Evolutionary conservation across 352 stramenopile genomes (phyloP).

Genomic region (Globisporangium cystogenes): DNA sequence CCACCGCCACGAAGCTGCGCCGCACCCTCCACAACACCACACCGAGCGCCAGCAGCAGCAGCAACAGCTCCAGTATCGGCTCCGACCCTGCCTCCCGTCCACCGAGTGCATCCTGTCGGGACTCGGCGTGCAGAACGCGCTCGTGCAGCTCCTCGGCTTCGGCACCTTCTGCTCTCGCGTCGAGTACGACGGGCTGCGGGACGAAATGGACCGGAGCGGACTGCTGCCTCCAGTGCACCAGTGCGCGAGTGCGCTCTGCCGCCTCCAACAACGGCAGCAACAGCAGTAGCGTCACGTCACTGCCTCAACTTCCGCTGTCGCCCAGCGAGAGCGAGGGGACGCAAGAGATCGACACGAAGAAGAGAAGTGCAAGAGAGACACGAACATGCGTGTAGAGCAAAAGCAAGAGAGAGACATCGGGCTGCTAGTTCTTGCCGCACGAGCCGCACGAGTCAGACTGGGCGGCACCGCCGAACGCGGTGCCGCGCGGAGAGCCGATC

Average conservation of each 20-base stretch:
- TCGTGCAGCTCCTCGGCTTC: slow-evolving; percentile 29
- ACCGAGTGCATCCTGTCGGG: slow-evolving; percentile 45
- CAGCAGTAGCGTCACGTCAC: background rate
- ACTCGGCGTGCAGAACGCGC: slow-evolving; percentile 30
- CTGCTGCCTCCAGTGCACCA: slow-evolving; percentile 32
- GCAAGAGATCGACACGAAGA: background rate
- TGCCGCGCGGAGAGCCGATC: slow-evolving; percentile 1
- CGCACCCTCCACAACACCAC: no score
- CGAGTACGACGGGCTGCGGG: slow-evolving; percentile 39
- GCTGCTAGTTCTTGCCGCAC: slow-evolving; percentile 11
- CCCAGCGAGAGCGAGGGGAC: background rate
- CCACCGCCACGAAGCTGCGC: no score
- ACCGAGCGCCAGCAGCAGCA: background rate
- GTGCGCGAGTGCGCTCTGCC: slow-evolving; percentile 25
- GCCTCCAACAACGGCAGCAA: slow-evolving; percentile 15
- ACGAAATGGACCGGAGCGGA: slow-evolving; percentile 40
- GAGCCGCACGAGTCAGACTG: slow-evolving; percentile 10
- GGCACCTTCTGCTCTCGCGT: slow-evolving; percentile 31
- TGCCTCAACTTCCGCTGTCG: background rate
- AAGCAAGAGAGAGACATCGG: background rate
- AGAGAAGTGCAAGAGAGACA: background rate
- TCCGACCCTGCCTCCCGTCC: slow-evolving; percentile 19
- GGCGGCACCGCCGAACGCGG: background rate
- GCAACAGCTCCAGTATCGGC: background rate
- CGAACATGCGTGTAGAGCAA: background rate